These are phyloP conservation scores for Ogataea nakhonphanomensis DNA, from an alignment of 805 yeast species.

Conservation along the genomic window DNA sequence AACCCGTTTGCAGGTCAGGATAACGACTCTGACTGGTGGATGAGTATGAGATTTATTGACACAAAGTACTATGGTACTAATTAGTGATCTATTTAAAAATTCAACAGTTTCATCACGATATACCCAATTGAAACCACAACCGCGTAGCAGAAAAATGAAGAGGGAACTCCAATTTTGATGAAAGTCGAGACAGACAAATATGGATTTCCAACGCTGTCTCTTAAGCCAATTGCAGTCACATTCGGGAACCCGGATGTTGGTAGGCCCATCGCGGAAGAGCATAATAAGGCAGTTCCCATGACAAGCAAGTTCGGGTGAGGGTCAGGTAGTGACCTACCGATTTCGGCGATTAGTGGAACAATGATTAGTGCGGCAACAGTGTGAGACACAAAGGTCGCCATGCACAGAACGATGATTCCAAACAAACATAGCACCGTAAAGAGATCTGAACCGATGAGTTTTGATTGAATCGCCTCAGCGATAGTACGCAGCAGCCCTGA, in stretches of 20 bases:
- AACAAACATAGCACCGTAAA: conserved; percentile 74
- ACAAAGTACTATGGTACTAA: conserved; percentile 72
- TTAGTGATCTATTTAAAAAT: conserved; percentile 35
- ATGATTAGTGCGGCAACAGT: conserved; percentile 95
- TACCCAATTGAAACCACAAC: conserved; percentile 80
- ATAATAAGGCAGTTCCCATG: conserved; percentile 59
- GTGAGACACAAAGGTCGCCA: conserved; percentile 95
- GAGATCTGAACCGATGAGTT: conserved; percentile 64
- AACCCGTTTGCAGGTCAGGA: conserved; percentile 21
- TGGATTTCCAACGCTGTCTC: conserved; percentile 88
- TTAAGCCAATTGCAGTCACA: conserved; percentile 93
- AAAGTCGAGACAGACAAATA: conserved; percentile 84
- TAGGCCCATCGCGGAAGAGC: conserved; percentile 96
- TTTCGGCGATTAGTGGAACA: conserved; percentile 84
- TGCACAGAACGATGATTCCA: conserved; percentile 73
- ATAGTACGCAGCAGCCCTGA: conserved; percentile 82
- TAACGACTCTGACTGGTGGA: conserved; percentile 52
- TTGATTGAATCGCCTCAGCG: conserved; percentile 62
- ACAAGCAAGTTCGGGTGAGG: conserved; percentile 87
- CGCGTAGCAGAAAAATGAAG: conserved; percentile 70
- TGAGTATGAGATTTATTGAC: conserved; percentile 69
- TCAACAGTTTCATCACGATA: conserved; percentile 57
- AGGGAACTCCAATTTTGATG: conserved; percentile 87
- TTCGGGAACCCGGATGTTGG: conserved; percentile 98
- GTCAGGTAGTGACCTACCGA: conserved; percentile 69